Evolutionary conservation across 1,284 basidiomycete species (phyloP), one percentile per base, ranked within the genome.

Genomic region (Ustilago cynodontis): DNA sequence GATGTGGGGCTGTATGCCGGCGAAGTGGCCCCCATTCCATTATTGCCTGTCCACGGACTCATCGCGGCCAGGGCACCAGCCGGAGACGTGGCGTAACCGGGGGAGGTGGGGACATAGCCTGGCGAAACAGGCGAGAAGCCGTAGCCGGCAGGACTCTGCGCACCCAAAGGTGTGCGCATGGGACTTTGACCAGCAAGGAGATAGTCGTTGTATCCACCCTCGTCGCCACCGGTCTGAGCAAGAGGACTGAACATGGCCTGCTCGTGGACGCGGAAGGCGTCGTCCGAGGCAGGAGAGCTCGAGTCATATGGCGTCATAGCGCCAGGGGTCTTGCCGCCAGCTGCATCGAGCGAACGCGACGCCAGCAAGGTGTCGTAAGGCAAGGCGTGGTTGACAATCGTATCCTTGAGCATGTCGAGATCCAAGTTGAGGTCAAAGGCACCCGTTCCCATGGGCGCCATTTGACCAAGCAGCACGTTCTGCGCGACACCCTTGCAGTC

Each of bases 401-500:
- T 96, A 77, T 99, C 96, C 89, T 98, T 97, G 82, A 99, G 90
- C 94, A 98, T 97, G 80, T 96, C 93, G 79, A 98, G 93, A 87
- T 99, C 97, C 55, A 99, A 90, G 1, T 94, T 92, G 57, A 99
- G 93, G 61, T 98, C 96, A 85, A 98, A 98, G 7, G 94, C 91
- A 49, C 87, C 87, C 1, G 87, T 87, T 26, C 87, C 87, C 87
- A 87, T 87, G 0, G 95, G 96, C 35, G 97, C 97, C 91, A 99
- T 93, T 88, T 99, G 97, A 20, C 97, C 97, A 73, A 99, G 93
- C 89, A 99, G 91, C 47, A 99, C 94, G 83, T 98, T 99, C 89
- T 99, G 96, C 10, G 96, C 96, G 24, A 99, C 92, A 74, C 97
- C 97, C 73, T 94, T 93, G 87, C 97, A 99, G 83, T 99, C 95